Evolutionary conservation across 2,329 filamentous ascomycete species (phyloP).

Genomic region (Rhynchosporium agropyri): DNA sequence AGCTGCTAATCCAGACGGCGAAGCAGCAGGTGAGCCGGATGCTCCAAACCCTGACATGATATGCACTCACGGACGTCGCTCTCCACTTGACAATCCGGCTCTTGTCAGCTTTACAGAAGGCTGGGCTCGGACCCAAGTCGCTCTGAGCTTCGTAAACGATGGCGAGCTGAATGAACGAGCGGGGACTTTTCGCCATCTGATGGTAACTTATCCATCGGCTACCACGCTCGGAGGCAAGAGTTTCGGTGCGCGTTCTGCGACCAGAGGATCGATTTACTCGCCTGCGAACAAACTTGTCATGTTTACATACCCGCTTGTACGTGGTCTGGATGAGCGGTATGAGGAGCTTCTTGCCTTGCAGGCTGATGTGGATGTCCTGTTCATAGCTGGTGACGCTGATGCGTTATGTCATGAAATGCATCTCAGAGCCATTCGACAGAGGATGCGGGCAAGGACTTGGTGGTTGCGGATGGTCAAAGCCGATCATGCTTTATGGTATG

Average conservation of each 20-base stretch:
- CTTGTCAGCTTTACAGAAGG: conserved; percentile 15
- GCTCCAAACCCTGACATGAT: not conserved
- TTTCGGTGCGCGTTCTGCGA: conserved; percentile 11
- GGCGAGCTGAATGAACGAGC: conserved; percentile 2
- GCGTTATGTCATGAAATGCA: conserved; percentile 6
- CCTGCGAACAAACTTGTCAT: not conserved
- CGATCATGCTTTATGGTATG: conserved; percentile 11
- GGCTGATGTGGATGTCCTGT: conserved; percentile 15
- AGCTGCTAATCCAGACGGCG: not conserved
- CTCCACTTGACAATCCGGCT: not conserved
- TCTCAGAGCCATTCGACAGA: not conserved
- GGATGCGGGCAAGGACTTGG: conserved; percentile 16
- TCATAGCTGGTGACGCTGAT: conserved; percentile 11
- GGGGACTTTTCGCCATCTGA: conserved; percentile 4
- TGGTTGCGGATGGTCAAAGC: conserved; percentile 7
- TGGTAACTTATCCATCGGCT: not conserved
- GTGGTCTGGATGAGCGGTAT: not conserved
- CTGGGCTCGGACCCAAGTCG: conserved; percentile 16
- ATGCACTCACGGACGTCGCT: conserved; percentile 13
- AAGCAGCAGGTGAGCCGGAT: not conserved
- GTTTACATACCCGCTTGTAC: conserved; percentile 9
- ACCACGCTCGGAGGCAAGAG: conserved; percentile 8
- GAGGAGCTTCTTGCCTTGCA: conserved; percentile 10
- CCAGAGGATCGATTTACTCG: not conserved
- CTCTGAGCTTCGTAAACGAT: conserved; percentile 1